Conservation (phyloP, 148 eudicot species). For the Silene conica region DNA sequence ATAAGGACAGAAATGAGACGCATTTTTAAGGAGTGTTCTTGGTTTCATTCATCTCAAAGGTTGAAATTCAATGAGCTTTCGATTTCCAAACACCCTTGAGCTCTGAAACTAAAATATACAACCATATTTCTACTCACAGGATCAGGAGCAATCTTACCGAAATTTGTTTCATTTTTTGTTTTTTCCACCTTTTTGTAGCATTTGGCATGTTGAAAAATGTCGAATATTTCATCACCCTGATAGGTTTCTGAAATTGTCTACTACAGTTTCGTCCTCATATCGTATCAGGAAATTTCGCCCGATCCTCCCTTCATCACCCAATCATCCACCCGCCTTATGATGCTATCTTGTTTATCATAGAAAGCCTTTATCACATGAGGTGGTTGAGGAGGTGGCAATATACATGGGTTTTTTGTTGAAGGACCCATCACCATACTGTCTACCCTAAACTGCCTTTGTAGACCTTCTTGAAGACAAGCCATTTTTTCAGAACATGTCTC, state of each 20-base stretch:
- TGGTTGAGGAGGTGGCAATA: conserved; percentile 31
- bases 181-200: neutral
- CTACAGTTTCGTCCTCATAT: neutral
- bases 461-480: conserved; percentile 37
- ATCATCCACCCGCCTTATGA: conserved; percentile 30
- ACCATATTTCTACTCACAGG: neutral
- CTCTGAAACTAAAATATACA: too few species aligned
- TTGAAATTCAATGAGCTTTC: neutral
- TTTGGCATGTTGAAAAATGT: neutral
- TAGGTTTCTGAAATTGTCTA: neutral
- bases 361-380: conserved; percentile 27
- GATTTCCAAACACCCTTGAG: neutral
- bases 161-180: neutral
- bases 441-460: conserved; percentile 27
- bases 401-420: conserved; percentile 29
- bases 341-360: conserved; percentile 27
- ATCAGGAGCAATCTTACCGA: neutral
- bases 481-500: conserved; percentile 37
- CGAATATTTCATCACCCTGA: neutral
- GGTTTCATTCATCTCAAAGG: neutral
- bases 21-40: neutral
- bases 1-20: neutral
- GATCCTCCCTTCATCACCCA: conserved; percentile 29
- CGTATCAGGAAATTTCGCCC: neutral
- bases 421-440: conserved; percentile 34